phyloP scores from a whole-genome alignment of 2,329 filamentous ascomycete genomes.

The Sclerotinia nivalis region DNA sequence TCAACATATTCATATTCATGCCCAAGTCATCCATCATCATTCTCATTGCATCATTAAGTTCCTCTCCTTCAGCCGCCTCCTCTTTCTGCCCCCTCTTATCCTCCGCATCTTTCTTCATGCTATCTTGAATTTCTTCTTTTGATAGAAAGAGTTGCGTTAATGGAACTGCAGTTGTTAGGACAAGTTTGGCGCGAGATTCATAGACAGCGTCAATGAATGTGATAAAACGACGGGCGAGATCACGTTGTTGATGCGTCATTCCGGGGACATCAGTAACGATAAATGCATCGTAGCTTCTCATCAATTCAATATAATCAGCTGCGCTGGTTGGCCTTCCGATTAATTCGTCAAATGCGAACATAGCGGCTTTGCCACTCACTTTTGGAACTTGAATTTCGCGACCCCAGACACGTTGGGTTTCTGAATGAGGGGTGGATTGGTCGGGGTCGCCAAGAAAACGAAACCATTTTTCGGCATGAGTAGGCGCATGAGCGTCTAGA shows the following conservation, averaged over 20 bases:
- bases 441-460: conserved; percentile 80
- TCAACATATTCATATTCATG: conserved; percentile 79
- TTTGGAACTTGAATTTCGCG: conserved; percentile 83
- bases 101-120: conserved; percentile 50
- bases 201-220: conserved; percentile 98
- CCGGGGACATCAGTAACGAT: conserved; percentile 87
- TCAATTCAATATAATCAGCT: conserved; percentile 92
- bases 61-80: conserved; percentile 34
- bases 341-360: conserved; percentile 90
- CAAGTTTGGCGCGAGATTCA: conserved; percentile 88
- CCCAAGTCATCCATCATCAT: conserved; percentile 86
- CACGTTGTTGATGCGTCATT: conserved; percentile 84
- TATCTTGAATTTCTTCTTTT: conserved; percentile 64
- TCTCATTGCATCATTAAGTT: conserved; percentile 68
- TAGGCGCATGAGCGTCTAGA: conserved; percentile 72
- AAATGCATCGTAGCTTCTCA: conserved; percentile 87
- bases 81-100: conserved; percentile 46
- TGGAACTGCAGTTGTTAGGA: conserved; percentile 85
- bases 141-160: conserved; percentile 85
- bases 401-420: conserved; percentile 87
- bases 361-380: conserved; percentile 83
- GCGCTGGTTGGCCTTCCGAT: conserved; percentile 87
- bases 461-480: conserved; percentile 94
- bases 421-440: conserved; percentile 68
- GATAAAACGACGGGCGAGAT: conserved; percentile 90